A percentile compares a stretch with the other conserved stretches of the same genome.
Conservation (phyloP, 176 grass and related monocot genomes). For the Oryza brachyantha region DNA sequence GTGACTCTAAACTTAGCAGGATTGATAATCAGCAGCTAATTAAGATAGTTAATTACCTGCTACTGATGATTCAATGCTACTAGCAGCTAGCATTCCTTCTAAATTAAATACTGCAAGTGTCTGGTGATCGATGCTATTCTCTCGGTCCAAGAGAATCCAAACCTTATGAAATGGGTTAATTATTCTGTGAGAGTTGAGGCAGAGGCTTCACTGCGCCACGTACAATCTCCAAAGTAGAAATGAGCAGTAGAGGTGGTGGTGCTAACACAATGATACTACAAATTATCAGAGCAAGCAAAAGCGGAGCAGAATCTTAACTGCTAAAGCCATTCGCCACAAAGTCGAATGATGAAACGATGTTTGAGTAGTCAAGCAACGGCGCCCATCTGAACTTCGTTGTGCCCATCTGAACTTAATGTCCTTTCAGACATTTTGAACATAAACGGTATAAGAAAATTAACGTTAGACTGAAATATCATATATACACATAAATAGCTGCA, state of each 20-base stretch:
- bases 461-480: background rate
- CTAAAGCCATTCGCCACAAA: conserved; percentile 32
- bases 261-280: conserved; percentile 13
- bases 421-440: background rate
- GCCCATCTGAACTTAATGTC: background rate
- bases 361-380: conserved; percentile 6
- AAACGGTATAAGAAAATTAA: background rate
- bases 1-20: background rate
- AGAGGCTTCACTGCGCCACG: background rate
- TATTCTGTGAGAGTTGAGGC: background rate
- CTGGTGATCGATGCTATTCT: background rate
- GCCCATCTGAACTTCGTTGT: background rate
- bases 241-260: background rate
- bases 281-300: conserved; percentile 26
- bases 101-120: background rate
- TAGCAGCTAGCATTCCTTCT: background rate
- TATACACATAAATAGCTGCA: background rate
- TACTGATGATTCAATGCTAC: background rate
- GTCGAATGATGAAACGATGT: conserved; percentile 28
- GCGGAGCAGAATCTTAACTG: conserved; percentile 28
- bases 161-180: background rate
- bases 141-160: conserved; percentile 5
- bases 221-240: background rate
- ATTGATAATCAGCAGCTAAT: background rate
- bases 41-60: background rate